phyloP scores from a whole-genome alignment of 805 yeast species.

The Clavispora asparagi region DNA sequence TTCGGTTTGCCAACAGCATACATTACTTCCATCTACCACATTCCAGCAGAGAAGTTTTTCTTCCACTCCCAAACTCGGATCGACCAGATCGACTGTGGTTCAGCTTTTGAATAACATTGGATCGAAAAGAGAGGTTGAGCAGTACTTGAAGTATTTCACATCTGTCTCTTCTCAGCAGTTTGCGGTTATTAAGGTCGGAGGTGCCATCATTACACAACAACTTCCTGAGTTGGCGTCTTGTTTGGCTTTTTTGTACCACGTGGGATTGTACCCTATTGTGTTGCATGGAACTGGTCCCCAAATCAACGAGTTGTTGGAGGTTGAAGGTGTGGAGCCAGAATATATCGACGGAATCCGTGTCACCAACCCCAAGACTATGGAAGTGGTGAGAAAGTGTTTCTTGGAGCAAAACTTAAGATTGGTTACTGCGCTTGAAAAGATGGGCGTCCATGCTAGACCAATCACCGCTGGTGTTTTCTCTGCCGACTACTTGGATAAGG shows the following conservation, averaged over 20 bases:
- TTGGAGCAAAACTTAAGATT: constrained; percentile 90
- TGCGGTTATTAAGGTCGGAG: constrained; percentile 98
- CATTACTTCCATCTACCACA: background rate
- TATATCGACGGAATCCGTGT: constrained; percentile 95
- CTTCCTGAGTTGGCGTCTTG: constrained; percentile 91
- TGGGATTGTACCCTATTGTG: constrained; percentile 94
- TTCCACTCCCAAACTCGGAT: constrained; percentile 19
- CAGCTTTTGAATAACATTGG: constrained; percentile 94
- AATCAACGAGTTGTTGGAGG: constrained; percentile 88
- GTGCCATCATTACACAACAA: constrained; percentile 96
- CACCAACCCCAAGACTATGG: constrained; percentile 92
- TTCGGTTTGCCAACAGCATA: background rate
- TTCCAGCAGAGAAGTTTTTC: constrained; percentile 3
- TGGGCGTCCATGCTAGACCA: constrained; percentile 98
- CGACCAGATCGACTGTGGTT: constrained; percentile 91
- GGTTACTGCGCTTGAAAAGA: constrained; percentile 91
- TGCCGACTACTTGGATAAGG: constrained; percentile 87
- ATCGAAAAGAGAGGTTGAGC: constrained; percentile 96
- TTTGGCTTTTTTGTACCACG: constrained; percentile 92
- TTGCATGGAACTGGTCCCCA: constrained; percentile 99
- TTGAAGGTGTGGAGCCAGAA: constrained; percentile 92
- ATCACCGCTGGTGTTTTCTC: constrained; percentile 96
- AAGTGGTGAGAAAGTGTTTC: constrained; percentile 92
- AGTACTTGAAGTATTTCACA: constrained; percentile 92
- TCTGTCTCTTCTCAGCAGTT: constrained; percentile 95